Evolutionary conservation across 345 rosid species (phyloP).

Genomic region (Euphorbia peplus): DNA sequence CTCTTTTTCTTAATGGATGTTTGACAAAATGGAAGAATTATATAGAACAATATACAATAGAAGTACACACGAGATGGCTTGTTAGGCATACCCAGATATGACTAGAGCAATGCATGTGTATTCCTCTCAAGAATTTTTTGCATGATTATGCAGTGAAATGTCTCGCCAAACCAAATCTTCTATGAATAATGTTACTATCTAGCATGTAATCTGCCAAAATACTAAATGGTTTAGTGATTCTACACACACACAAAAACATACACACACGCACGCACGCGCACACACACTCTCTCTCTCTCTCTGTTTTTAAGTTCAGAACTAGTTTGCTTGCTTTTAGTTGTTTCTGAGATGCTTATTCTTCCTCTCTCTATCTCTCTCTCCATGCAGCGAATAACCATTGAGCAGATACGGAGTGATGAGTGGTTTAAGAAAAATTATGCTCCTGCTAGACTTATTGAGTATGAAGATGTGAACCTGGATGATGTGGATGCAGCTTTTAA

Average conservation of each 20-base stretch:
- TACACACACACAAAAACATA: too few species aligned
- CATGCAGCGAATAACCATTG: conserved; percentile 77
- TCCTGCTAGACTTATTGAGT: conserved; percentile 69
- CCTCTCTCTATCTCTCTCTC: conserved; percentile 8
- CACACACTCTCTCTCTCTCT: too few species aligned
- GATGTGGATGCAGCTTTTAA: conserved; percentile 89
- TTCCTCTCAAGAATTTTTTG: not conserved
- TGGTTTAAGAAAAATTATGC: conserved; percentile 71
- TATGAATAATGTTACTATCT: not conserved
- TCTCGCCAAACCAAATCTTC: not conserved
- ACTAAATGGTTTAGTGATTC: not conserved
- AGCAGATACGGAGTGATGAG: conserved; percentile 68
- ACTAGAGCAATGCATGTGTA: too few species aligned
- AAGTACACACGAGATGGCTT: too few species aligned
- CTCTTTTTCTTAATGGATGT: not conserved
- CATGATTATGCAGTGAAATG: not conserved
- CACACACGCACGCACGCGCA: too few species aligned
- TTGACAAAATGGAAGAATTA: not conserved
- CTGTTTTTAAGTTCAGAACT: not conserved
- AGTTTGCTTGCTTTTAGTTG: conserved; percentile 9
- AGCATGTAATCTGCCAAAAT: not conserved
- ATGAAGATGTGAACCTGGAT: conserved; percentile 90
- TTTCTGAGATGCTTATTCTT: conserved; percentile 19
- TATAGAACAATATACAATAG: too few species aligned
- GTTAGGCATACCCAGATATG: too few species aligned